Evolutionary conservation across 352 stramenopile genomes (phyloP).

Genomic region (Thalassiosira exigua): DNA sequence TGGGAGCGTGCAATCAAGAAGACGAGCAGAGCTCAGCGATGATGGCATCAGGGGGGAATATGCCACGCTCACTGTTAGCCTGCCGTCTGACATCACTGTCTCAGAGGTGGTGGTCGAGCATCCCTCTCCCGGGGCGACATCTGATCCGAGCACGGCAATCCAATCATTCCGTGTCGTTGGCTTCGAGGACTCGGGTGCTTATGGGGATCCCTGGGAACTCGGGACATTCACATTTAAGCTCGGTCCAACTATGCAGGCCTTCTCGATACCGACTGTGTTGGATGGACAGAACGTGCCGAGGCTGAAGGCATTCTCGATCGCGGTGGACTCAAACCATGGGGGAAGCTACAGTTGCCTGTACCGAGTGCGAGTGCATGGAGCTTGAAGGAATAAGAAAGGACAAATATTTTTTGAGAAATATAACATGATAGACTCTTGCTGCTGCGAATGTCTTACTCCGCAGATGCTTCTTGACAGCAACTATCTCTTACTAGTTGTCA

Average conservation of each 20-base stretch:
- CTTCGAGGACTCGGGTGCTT: constrained; percentile 65
- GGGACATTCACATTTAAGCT: constrained; percentile 47
- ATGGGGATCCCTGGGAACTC: constrained; percentile 59
- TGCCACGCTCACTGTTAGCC: constrained; percentile 67
- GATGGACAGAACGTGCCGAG: constrained; percentile 57
- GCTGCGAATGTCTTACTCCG: too few species aligned
- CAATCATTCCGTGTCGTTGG: constrained; percentile 74
- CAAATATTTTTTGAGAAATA: too few species aligned
- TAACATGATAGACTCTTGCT: too few species aligned
- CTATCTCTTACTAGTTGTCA: too few species aligned
- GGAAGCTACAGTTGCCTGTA: constrained; percentile 77
- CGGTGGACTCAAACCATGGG: constrained; percentile 81
- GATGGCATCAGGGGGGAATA: constrained; percentile 62
- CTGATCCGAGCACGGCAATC: constrained; percentile 61
- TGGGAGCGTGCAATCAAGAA: constrained; percentile 5
- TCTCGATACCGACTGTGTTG: constrained; percentile 41
- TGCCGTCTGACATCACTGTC: constrained; percentile 63
- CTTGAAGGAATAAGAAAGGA: constrained; percentile 15
- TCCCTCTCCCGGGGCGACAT: constrained; percentile 30
- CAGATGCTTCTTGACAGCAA: too few species aligned
- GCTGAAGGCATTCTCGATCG: constrained; percentile 71
- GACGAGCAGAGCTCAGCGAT: constrained; percentile 3
- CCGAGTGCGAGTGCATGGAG: constrained; percentile 77
- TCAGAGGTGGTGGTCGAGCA: constrained; percentile 73
- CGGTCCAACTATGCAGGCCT: constrained; percentile 32